These are phyloP conservation scores for Melianthus villosus DNA, from an alignment of 441 rosid species.

Conservation along the genomic window DNA sequence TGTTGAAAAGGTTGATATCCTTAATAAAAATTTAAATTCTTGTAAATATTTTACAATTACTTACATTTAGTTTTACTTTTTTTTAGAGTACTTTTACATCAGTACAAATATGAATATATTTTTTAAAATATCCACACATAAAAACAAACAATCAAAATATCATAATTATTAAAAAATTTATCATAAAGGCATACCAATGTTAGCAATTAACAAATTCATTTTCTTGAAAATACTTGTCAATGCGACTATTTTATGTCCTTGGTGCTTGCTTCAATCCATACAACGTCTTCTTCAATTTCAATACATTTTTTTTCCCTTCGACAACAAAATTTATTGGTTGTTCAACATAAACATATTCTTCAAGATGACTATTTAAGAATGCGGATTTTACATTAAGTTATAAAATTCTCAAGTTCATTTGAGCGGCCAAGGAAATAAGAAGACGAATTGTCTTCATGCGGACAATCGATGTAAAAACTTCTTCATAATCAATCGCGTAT, in stretches of 20 bases:
- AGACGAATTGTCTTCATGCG: not conserved
- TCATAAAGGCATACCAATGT: no score
- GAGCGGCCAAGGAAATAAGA: not conserved
- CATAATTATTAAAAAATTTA: no score
- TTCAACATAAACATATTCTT: not conserved
- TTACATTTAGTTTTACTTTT: no score
- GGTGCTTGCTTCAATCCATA: not conserved
- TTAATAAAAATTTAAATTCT: no score
- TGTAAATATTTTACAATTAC: no score
- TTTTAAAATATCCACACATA: no score
- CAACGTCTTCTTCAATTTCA: not conserved
- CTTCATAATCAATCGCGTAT: not conserved
- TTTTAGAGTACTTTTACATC: no score
- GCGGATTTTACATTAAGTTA: not conserved
- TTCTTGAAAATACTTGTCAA: not conserved
- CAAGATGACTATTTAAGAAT: not conserved
- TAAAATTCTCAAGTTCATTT: not conserved
- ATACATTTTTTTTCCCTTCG: not conserved
- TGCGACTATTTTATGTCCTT: not conserved
- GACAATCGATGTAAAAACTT: not conserved
- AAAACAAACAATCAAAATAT: no score
- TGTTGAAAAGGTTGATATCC: no score
- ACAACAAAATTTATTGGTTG: not conserved
- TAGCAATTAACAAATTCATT: not conserved
- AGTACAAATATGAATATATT: no score